Conservation (phyloP, 2,329 filamentous ascomycete species). For the Fusarium beomiforme region DNA sequence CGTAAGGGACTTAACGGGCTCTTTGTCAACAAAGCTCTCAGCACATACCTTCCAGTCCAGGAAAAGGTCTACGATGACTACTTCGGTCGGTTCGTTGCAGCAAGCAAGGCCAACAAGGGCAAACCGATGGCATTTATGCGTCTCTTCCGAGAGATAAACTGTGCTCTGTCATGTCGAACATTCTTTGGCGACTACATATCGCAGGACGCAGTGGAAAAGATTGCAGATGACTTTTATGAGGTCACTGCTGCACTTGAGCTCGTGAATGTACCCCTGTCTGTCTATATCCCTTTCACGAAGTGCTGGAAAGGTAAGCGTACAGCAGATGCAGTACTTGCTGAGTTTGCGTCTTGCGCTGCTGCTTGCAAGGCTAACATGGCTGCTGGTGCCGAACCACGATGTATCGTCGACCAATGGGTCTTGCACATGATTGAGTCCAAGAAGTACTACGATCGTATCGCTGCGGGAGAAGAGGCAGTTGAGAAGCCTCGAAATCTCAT, state of each 20-base stretch:
- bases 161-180: conserved; percentile 79
- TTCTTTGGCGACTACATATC: conserved; percentile 85
- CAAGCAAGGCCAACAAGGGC: conserved; percentile 62
- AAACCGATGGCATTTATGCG: conserved; percentile 75
- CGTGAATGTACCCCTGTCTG: conserved; percentile 76
- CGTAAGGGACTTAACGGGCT: conserved; percentile 79
- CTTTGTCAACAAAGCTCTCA: conserved; percentile 78
- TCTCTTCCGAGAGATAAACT: conserved; percentile 80
- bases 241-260: conserved; percentile 82
- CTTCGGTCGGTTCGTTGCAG: conserved; percentile 73
- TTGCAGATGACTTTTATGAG: conserved; percentile 81
- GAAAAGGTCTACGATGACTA: conserved; percentile 78
- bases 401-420: conserved; percentile 83
- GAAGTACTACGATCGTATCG: conserved; percentile 70
- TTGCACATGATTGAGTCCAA: conserved; percentile 78
- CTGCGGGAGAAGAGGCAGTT: conserved; percentile 59
- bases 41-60: conserved; percentile 76
- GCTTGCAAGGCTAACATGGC: conserved; percentile 78
- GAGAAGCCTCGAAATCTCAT: conserved; percentile 60
- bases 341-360: conserved; percentile 77
- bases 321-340: conserved; percentile 74
- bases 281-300: conserved; percentile 81
- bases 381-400: conserved; percentile 72
- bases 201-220: conserved; percentile 75
- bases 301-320: conserved; percentile 81